These are phyloP conservation scores for Lentinula novae-zelandiae DNA, from an alignment of 1,284 basidiomycete genomes.

Conservation along the genomic window DNA sequence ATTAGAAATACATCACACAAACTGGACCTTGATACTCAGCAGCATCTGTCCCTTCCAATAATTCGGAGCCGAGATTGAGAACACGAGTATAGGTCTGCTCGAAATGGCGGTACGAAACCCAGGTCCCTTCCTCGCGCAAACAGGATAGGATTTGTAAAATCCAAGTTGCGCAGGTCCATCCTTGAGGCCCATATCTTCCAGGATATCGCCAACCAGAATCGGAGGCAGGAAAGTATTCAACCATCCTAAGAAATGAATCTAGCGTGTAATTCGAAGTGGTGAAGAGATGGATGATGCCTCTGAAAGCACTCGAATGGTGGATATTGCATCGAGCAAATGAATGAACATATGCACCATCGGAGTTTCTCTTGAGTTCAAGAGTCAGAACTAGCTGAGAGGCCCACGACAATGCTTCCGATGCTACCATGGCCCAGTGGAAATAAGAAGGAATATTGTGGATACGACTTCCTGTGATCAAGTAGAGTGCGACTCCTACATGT, in stretches of 20 bases:
- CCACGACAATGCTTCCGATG: neutral
- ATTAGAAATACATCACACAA: neutral
- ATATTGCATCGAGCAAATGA: neutral
- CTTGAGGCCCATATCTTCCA: neutral
- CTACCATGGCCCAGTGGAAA: neutral
- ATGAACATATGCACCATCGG: neutral
- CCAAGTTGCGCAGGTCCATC: neutral
- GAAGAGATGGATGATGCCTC: neutral
- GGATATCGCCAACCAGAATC: neutral
- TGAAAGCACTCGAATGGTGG: neutral
- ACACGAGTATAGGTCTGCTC: neutral
- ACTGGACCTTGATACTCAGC: neutral
- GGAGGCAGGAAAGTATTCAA: neutral
- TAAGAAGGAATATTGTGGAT: neutral
- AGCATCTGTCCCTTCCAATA: neutral
- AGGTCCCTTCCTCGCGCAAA: neutral
- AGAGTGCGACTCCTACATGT: neutral
- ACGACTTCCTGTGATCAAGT: neutral
- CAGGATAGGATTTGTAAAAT: neutral
- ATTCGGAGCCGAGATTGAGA: neutral
- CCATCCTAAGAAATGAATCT: neutral
- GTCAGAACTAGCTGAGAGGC: neutral
- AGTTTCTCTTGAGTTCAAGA: neutral
- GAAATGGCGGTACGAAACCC: neutral
- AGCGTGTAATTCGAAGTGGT: neutral